These are phyloP conservation scores for Quercus berberidifolia DNA, from an alignment of 306 rosid genomes.

Conservation along the genomic window DNA sequence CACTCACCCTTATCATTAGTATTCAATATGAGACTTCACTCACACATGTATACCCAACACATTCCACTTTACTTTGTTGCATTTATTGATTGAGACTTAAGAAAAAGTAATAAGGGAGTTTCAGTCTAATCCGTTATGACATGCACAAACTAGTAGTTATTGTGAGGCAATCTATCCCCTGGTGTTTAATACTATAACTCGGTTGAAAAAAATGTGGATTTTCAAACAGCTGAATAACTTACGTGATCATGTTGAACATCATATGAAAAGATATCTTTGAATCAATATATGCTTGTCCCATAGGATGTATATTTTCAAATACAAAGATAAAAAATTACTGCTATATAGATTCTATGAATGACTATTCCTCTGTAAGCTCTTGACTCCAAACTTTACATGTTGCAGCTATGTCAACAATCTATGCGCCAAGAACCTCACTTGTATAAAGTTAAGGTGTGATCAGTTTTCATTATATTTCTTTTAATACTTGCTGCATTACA, in stretches of 20 bases:
- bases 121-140: not conserved
- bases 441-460: conserved; percentile 37
- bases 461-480: conserved; percentile 2
- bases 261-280: not conserved
- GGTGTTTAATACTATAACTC: not conserved
- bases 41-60: too few species aligned
- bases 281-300: not conserved
- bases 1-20: too few species aligned
- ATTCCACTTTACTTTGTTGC: conserved; percentile 1
- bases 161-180: not conserved
- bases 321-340: not conserved
- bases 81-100: not conserved
- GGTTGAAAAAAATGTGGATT: not conserved
- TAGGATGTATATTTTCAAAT: not conserved
- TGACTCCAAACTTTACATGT: conserved; percentile 24
- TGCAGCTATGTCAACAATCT: conserved; percentile 51
- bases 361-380: conserved; percentile 17
- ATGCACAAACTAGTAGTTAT: not conserved
- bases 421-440: conserved; percentile 34
- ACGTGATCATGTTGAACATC: not conserved
- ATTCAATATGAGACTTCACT: too few species aligned
- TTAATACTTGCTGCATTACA: not conserved
- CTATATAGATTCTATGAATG: not conserved
- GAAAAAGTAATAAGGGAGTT: not conserved
- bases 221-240: not conserved